Conservation (phyloP, 1,284 basidiomycete species). For the Moesziomyces aphidis region DNA sequence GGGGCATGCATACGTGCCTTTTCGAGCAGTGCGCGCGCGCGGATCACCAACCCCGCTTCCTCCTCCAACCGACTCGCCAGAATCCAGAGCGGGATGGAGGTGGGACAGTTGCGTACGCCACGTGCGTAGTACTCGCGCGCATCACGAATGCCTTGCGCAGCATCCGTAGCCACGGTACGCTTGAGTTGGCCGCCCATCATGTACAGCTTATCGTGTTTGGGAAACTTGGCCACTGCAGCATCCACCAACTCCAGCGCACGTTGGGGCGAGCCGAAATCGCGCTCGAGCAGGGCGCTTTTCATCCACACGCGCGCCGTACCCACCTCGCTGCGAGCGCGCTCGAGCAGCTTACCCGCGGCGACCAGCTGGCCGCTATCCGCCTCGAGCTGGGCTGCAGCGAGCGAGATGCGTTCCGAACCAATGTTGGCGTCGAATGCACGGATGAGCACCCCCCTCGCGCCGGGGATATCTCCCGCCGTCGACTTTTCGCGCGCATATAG, state of each 20-base stretch:
- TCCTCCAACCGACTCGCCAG: conserved; percentile 89
- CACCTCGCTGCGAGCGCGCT: conserved; percentile 87
- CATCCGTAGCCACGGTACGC: conserved; percentile 7
- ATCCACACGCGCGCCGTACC: conserved; percentile 96
- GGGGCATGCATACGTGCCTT: conserved; percentile 88
- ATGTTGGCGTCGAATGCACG: conserved; percentile 93
- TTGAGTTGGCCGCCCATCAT: conserved; percentile 96
- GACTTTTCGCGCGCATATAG: conserved; percentile 97
- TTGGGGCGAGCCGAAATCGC: conserved; percentile 82
- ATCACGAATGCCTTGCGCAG: conserved; percentile 8
- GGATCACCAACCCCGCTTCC: conserved; percentile 85
- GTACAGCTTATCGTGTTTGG: conserved; percentile 88
- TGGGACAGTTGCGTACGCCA: conserved; percentile 85
- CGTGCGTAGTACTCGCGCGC: conserved; percentile 70
- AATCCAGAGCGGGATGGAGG: conserved; percentile 86
- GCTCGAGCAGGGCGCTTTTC: conserved; percentile 94
- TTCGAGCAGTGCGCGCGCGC: conserved; percentile 90
- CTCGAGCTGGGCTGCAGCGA: conserved; percentile 95
- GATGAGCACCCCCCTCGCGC: conserved; percentile 86
- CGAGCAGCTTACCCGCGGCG: conserved; percentile 85
- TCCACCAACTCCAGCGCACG: conserved; percentile 80
- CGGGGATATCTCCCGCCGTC: conserved; percentile 81
- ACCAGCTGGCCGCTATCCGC: conserved; percentile 89
- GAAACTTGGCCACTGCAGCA: conserved; percentile 83
- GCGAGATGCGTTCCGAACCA: conserved; percentile 95